Base-by-base conservation (phyloP, 345 rosid genomes). In the Citrus mangshanensis region DNA sequence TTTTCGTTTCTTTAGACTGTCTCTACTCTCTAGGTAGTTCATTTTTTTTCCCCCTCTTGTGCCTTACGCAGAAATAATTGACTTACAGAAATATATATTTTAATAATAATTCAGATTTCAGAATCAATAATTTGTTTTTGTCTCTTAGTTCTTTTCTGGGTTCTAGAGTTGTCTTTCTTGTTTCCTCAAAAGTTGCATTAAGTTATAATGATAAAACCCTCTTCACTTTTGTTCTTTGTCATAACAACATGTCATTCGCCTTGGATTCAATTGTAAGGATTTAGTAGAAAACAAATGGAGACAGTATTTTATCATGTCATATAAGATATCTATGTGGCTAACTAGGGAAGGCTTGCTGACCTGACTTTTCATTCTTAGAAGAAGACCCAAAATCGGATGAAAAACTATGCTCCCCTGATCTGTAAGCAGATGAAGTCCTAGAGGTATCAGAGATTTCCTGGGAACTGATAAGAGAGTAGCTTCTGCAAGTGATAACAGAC, bases 331-430 rank as follows among this genome's bases (percentile, higher is more conserved):
- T 51, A 19, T 51, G 58, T 18, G 18, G 28, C 34, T 21, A 30
- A 34, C 21, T 19, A 28, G 6, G 54, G 6, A 46, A 72, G 42
- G 30, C 18, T 34, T 78, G n/a, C 75, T 67, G 34, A 79, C 85
- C 87, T 64, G 85, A 38, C 58, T 46, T 74, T n/a, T 82, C 78
- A 25, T 28, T 73, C 38, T 37, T 58, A 28, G 40, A 19, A 55
- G 76, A 75, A 32, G 25, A 5, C 0, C 82, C 82, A 71, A 77
- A 69, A 81, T 79, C 83, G 22, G 46, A 28, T n/a, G 83, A 34
- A 51, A 28, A 21, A 60, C 13, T 60, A 59, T 55, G 59, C 19
- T 83, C 81, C 28, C 16, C 25, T 10, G 68, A 73, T 77, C 59
- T 73, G 25, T 6, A 30, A 24, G 78, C 34, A 79, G 84, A 81